Percentiles rank a stretch among this genome's conserved stretches.
Conservation (phyloP, 2,329 filamentous ascomycete species). For the Aureobasidium sp. region DNA sequence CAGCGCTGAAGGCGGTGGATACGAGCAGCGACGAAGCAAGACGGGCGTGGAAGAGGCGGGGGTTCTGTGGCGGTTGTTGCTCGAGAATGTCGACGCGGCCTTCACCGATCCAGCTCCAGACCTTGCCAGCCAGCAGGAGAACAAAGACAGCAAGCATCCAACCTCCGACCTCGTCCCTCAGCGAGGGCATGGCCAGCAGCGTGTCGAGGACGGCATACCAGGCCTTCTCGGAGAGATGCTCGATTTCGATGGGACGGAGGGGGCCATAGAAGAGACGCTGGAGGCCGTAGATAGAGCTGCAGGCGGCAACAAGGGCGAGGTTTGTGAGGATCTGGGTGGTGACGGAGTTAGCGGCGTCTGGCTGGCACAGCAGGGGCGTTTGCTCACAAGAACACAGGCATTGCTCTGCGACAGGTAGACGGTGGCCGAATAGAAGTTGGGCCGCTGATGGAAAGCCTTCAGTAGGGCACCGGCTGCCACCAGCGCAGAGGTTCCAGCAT, state of each 20-base stretch:
- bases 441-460: constrained; percentile 86
- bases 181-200: constrained; percentile 95
- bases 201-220: constrained; percentile 99
- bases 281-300: constrained; percentile 74
- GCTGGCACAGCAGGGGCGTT: neutral
- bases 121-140: constrained; percentile 81
- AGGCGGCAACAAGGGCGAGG: constrained; percentile 73
- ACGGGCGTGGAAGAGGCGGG: constrained; percentile 77
- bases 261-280: constrained; percentile 87
- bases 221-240: constrained; percentile 93
- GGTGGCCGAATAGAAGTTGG: constrained; percentile 97
- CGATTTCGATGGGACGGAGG: constrained; percentile 87
- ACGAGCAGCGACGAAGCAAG: constrained; percentile 71
- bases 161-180: constrained; percentile 86
- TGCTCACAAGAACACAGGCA: constrained; percentile 74
- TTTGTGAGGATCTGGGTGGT: constrained; percentile 73
- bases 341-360: constrained; percentile 11
- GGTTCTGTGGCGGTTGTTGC: constrained; percentile 88
- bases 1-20: constrained; percentile 71
- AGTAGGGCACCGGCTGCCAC: constrained; percentile 78
- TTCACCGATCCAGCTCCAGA: constrained; percentile 98
- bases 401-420: constrained; percentile 96
- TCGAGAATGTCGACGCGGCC: constrained; percentile 90
- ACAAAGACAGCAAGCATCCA: constrained; percentile 98
- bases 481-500: constrained; percentile 56